These are phyloP conservation scores for Pythium scleroteichum DNA, from an alignment of 352 stramenopile genomes.

Conservation along the genomic window DNA sequence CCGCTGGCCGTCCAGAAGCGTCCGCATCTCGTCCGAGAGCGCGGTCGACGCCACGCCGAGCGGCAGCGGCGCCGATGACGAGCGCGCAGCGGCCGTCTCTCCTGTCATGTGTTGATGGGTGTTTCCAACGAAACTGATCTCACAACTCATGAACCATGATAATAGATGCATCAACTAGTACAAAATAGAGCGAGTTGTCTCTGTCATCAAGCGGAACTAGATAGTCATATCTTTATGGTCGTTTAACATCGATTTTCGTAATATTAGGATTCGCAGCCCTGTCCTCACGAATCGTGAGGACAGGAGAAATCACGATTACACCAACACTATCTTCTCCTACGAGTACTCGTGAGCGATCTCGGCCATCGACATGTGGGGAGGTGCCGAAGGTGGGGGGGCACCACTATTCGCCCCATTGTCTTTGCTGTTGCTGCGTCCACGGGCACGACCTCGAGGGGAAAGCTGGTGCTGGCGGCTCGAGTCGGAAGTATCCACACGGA, in stretches of 20 bases:
- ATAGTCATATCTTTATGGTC: too few species aligned
- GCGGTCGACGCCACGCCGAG: slow-evolving; percentile 18
- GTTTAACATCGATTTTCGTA: neutral
- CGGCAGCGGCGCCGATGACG: slow-evolving; percentile 1
- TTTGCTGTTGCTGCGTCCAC: slow-evolving; percentile 19
- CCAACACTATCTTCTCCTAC: slow-evolving; percentile 3
- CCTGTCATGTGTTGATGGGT: neutral
- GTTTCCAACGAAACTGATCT: neutral
- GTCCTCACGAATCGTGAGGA: too few species aligned
- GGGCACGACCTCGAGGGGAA: slow-evolving; percentile 27
- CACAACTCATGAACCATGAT: neutral
- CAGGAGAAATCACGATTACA: too few species aligned
- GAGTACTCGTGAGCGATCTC: slow-evolving; percentile 50
- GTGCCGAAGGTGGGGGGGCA: neutral
- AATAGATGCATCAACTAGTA: neutral
- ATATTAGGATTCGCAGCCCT: slow-evolving; percentile 3
- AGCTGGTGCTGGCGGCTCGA: slow-evolving; percentile 18
- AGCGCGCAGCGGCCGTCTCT: neutral
- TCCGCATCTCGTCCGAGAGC: slow-evolving; percentile 68
- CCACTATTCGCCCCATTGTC: neutral
- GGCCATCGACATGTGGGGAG: slow-evolving; percentile 39
- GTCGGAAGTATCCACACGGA: slow-evolving; percentile 8
- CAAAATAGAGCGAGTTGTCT: too few species aligned
- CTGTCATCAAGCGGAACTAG: too few species aligned
- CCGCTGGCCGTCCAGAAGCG: slow-evolving; percentile 70